These are phyloP conservation scores for Dalbergia cochinchinensis DNA, from an alignment of 306 rosid species.

Conservation along the genomic window DNA sequence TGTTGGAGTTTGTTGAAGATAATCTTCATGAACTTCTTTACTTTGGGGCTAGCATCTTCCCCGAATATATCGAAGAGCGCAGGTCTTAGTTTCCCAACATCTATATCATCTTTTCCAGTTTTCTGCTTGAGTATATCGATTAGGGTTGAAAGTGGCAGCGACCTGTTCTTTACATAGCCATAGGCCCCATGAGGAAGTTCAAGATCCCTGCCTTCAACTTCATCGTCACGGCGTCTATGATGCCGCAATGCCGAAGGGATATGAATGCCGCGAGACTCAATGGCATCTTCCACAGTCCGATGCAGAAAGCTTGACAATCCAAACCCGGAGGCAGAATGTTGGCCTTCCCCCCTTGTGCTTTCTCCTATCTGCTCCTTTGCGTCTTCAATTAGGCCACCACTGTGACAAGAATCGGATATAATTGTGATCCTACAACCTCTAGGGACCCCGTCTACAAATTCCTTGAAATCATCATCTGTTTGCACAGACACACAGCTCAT, in stretches of 20 bases:
- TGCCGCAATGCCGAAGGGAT: slow-evolving; percentile 60
- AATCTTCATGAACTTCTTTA: slow-evolving; percentile 96
- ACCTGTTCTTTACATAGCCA: slow-evolving; percentile 66
- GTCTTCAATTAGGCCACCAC: slow-evolving; percentile 69
- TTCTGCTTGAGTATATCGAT: slow-evolving; percentile 91
- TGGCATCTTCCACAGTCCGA: slow-evolving; percentile 59
- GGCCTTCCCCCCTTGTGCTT: slow-evolving; percentile 58
- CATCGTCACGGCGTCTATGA: slow-evolving; percentile 40
- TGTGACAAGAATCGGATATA: slow-evolving; percentile 90
- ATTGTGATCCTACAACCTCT: slow-evolving; percentile 76
- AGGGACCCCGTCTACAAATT: slow-evolving; percentile 68
- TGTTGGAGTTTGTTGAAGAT: slow-evolving; percentile 67
- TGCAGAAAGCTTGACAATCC: slow-evolving; percentile 73
- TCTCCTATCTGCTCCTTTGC: slow-evolving; percentile 73
- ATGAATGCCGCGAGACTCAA: slow-evolving; percentile 81
- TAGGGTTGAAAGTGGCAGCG: slow-evolving; percentile 81
- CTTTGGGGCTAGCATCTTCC: slow-evolving; percentile 96
- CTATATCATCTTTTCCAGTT: slow-evolving; percentile 90
- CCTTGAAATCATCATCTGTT: slow-evolving; percentile 96
- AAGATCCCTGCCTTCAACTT: slow-evolving; percentile 53
- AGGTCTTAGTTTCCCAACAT: slow-evolving; percentile 89
- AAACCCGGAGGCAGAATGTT: slow-evolving; percentile 51
- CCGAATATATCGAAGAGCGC: slow-evolving; percentile 91
- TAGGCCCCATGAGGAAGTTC: slow-evolving; percentile 57
- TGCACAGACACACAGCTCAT: background rate